These are phyloP conservation scores for Colletotrichum ledebouriae DNA, from an alignment of 2,329 filamentous ascomycete genomes.

Conservation along the genomic window DNA sequence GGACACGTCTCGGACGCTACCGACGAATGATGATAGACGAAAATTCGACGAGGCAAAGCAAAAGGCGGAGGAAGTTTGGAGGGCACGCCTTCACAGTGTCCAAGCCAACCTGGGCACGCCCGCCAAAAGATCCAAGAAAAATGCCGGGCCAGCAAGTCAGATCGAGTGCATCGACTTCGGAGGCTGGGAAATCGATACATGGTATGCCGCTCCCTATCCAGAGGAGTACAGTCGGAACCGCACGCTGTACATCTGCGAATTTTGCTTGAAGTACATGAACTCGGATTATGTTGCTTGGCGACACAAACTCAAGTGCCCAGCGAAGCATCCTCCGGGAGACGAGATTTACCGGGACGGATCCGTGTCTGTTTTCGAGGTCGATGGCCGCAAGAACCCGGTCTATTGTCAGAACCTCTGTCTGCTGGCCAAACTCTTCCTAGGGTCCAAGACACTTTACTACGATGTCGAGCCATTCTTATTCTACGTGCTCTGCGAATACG, in stretches of 20 bases:
- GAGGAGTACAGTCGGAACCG: conserved; percentile 98
- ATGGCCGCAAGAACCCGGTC: conserved; percentile 96
- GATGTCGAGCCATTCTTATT: conserved; percentile 98
- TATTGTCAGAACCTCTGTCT: conserved; percentile 99
- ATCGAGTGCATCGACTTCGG: conserved; percentile 99
- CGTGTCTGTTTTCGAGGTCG: conserved; percentile 96
- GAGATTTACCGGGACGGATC: conserved; percentile 95
- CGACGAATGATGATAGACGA: conserved; percentile 82
- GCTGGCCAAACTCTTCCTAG: conserved; percentile 95
- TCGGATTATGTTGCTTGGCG: conserved; percentile 98
- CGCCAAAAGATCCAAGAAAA: conserved; percentile 77
- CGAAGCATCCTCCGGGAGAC: conserved; percentile 96
- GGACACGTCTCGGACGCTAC: conserved; percentile 90
- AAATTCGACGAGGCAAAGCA: conserved; percentile 92
- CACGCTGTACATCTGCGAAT: conserved; percentile 98
- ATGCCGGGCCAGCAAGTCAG: conserved; percentile 89
- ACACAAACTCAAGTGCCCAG: conserved; percentile 96
- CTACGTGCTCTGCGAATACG: conserved; percentile 96
- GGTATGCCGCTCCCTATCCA: conserved; percentile 98
- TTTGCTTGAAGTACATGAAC: conserved; percentile 99
- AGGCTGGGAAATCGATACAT: conserved; percentile 97
- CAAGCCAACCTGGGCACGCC: conserved; percentile 75
- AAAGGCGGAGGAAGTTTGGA: conserved; percentile 93
- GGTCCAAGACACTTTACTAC: conserved; percentile 98
- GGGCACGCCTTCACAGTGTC: conserved; percentile 70